Conservation (phyloP, 208 protist species). For the Herpetomonas samuelpessoai region DNA sequence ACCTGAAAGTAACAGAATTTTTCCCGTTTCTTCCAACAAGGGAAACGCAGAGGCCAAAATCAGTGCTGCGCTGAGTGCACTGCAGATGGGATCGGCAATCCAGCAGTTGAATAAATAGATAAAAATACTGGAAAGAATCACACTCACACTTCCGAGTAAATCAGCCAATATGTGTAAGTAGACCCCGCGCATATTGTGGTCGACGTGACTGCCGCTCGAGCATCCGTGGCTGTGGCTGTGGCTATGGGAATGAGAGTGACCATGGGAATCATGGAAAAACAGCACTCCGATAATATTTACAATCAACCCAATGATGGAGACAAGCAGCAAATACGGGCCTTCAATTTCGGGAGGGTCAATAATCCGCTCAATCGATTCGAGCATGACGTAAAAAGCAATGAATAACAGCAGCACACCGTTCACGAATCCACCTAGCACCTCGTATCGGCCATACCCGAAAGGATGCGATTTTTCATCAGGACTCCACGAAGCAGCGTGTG, state of each 20-base stretch:
- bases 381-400: conserved; percentile 72
- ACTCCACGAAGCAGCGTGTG: conserved; percentile 91
- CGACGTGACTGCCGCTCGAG: conserved; percentile 26
- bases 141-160: conserved; percentile 80
- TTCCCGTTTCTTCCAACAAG: conserved; percentile 74
- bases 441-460: conserved; percentile 83
- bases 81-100: conserved; percentile 80
- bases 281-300: conserved; percentile 83
- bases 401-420: conserved; percentile 85
- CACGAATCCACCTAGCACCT: conserved; percentile 81
- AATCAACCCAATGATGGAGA: conserved; percentile 75
- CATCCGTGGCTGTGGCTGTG: conserved; percentile 46
- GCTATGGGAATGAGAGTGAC: conserved; percentile 41
- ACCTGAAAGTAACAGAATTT: conserved; percentile 55
- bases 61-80: conserved; percentile 54
- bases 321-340: conserved; percentile 66
- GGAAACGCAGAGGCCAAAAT: conserved; percentile 77
- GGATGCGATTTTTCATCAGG: conserved; percentile 75
- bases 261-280: conserved; percentile 79
- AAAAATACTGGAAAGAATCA: conserved; percentile 80
- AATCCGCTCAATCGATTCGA: conserved; percentile 79
- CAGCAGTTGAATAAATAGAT: conserved; percentile 53
- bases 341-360: conserved; percentile 78
- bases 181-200: conserved; percentile 84
- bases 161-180: conserved; percentile 91